Evolutionary conservation across 1,284 basidiomycete species (phyloP).

Genomic region (Tilletia indica): DNA sequence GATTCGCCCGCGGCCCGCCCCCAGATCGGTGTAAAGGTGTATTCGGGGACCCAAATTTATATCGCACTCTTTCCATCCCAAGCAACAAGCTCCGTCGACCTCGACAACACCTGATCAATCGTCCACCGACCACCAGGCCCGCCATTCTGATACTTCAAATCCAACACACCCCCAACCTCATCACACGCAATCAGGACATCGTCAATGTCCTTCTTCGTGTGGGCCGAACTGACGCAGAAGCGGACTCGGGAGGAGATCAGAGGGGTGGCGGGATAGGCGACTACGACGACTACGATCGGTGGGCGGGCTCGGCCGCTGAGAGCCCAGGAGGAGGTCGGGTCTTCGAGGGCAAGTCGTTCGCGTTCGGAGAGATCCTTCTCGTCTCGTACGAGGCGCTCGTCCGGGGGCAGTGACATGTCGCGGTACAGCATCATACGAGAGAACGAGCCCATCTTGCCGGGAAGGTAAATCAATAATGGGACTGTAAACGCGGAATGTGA

Average conservation of each 20-base stretch:
- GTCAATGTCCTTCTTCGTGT: conserved; percentile 97
- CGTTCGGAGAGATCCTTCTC: conserved; percentile 32
- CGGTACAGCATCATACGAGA: conserved; percentile 53
- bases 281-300: conserved; percentile 51
- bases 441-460: conserved; percentile 61
- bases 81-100: conserved; percentile 74
- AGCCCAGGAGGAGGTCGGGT: conserved; percentile 29
- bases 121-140: conserved; percentile 73
- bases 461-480: conserved; percentile 87
- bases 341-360: conserved; percentile 33
- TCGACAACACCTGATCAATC: conserved; percentile 72
- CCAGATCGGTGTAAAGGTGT: too few relatives aligned
- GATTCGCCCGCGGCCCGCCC: too few relatives aligned
- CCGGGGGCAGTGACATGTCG: conserved; percentile 41
- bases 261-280: conserved; percentile 73
- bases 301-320: conserved; percentile 32
- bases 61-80: conserved; percentile 44
- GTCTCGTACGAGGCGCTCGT: conserved; percentile 37
- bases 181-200: conserved; percentile 80
- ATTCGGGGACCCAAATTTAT: neutral
- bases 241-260: conserved; percentile 84
- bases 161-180: conserved; percentile 83
- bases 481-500: conserved; percentile 58
- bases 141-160: conserved; percentile 69
- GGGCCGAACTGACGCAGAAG: conserved; percentile 90